Conservation (phyloP, 139 green algal species). For the Deuterostichococcus epilithicus region DNA sequence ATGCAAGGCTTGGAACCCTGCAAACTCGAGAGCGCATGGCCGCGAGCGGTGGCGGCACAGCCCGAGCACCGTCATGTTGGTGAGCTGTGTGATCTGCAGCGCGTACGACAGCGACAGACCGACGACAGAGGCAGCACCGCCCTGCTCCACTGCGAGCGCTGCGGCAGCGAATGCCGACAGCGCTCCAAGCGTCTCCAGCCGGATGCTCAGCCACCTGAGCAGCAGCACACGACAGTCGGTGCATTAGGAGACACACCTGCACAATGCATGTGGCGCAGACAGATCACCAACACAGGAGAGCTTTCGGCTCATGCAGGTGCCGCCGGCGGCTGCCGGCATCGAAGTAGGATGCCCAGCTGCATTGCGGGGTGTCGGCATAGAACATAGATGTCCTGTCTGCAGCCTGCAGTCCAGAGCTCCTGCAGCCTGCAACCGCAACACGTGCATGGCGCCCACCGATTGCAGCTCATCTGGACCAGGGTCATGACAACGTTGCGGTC, state of each 20-base stretch:
- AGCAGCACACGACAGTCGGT: background rate
- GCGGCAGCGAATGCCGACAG: conserved; percentile 49
- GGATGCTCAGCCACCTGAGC: conserved; percentile 56
- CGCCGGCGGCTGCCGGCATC: too few species aligned
- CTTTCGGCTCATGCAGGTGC: too few species aligned
- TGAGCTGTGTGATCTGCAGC: conserved; percentile 51
- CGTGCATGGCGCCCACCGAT: conserved; percentile 23
- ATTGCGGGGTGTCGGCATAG: background rate
- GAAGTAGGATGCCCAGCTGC: background rate
- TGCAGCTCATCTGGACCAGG: conserved; percentile 53
- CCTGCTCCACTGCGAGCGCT: conserved; percentile 58
- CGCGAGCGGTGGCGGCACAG: too few species aligned
- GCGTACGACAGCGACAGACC: conserved; percentile 60
- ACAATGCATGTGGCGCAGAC: too few species aligned
- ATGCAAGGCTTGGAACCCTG: too few species aligned
- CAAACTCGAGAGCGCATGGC: too few species aligned
- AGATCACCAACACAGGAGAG: too few species aligned
- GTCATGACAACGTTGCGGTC: conserved; percentile 40
- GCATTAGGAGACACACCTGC: too few species aligned
- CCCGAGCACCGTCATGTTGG: conserved; percentile 58
- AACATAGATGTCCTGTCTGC: too few species aligned
- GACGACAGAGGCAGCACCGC: conserved; percentile 28
- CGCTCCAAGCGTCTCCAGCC: conserved; percentile 60
- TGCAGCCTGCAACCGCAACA: too few species aligned
- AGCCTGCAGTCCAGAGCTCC: too few species aligned